Conservation (phyloP, 2,329 filamentous ascomycete genomes). For the Pseudogymnoascus destructans region DNA sequence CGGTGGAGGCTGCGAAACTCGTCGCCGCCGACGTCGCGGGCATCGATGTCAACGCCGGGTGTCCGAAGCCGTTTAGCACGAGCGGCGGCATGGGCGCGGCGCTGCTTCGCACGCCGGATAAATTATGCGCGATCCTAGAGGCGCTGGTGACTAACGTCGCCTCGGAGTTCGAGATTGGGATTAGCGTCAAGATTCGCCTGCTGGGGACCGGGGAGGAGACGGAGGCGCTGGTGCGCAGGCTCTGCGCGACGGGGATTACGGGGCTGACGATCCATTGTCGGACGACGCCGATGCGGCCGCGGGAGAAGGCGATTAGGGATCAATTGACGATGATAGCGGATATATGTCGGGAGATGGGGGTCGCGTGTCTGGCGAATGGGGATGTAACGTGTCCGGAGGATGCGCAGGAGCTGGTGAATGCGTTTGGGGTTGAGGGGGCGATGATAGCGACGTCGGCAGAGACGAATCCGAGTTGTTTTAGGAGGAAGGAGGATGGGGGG, state of each 20-base stretch:
- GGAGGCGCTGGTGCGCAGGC: conserved; percentile 58
- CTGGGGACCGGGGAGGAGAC: conserved; percentile 67
- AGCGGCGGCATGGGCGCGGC: conserved; percentile 92
- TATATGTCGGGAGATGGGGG: conserved; percentile 70
- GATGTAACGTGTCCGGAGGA: conserved; percentile 69
- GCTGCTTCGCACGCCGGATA: conserved; percentile 72
- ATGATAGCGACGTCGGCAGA: conserved; percentile 97
- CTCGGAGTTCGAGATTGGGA: conserved; percentile 70
- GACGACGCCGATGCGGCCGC: conserved; percentile 86
- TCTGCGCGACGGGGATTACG: conserved; percentile 81
- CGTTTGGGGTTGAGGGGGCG: conserved; percentile 81
- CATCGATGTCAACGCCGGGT: conserved; percentile 97
- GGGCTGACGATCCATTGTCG: conserved; percentile 90
- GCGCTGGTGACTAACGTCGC: conserved; percentile 69
- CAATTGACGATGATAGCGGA: conserved; percentile 74
- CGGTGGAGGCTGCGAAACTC: conserved; percentile 71
- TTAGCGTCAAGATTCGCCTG: conserved; percentile 92
- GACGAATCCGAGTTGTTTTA: conserved; percentile 81
- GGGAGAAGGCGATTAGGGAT: conserved; percentile 73
- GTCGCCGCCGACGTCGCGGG: conserved; percentile 81
- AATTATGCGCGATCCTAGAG: conserved; percentile 68
- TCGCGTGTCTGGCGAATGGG: conserved; percentile 92
- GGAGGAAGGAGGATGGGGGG: conserved; percentile 54
- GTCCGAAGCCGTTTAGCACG: conserved; percentile 92
- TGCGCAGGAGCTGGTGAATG: conserved; percentile 54